These are phyloP conservation scores for Rhizophora mangle DNA, from an alignment of 345 rosid genomes.

Conservation along the genomic window DNA sequence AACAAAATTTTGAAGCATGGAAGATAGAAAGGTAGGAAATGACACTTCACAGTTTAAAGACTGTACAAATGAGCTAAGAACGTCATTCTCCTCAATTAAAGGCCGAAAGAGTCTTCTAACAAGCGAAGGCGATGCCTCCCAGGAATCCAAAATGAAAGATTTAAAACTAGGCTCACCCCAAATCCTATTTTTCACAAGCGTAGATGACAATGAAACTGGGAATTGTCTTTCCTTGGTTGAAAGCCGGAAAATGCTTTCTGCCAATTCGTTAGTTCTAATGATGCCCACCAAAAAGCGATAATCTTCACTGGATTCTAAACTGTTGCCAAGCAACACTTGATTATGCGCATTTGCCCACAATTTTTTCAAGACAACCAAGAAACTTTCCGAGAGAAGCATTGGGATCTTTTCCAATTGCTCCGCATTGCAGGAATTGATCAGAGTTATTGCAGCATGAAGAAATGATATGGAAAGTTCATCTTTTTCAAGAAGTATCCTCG, in stretches of 20 bases:
- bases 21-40: conserved; percentile 29
- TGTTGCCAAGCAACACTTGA: conserved; percentile 27
- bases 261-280: conserved; percentile 34
- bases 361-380: conserved; percentile 31
- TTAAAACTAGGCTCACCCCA: conserved; percentile 28
- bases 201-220: conserved; percentile 16
- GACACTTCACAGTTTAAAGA: conserved; percentile 21
- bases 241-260: conserved; percentile 56
- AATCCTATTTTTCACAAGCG: conserved; percentile 28
- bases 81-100: conserved; percentile 24
- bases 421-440: conserved; percentile 40
- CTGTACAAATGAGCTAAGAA: conserved; percentile 30
- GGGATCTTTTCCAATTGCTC: conserved; percentile 39
- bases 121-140: conserved; percentile 49
- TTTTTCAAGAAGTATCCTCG: conserved; percentile 26
- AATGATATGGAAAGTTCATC: conserved; percentile 28
- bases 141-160: conserved; percentile 35
- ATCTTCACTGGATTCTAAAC: conserved; percentile 15
- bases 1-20: conserved; percentile 33
- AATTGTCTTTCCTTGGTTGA: conserved; percentile 23
- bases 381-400: conserved; percentile 24
- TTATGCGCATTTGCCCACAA: conserved; percentile 37
- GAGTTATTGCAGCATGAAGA: conserved; percentile 36
- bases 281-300: conserved; percentile 20
- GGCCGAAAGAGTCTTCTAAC: conserved; percentile 24